Evolutionary conservation across 1,284 basidiomycete species (phyloP).

Genomic region (Ceratobasidium sp.): DNA sequence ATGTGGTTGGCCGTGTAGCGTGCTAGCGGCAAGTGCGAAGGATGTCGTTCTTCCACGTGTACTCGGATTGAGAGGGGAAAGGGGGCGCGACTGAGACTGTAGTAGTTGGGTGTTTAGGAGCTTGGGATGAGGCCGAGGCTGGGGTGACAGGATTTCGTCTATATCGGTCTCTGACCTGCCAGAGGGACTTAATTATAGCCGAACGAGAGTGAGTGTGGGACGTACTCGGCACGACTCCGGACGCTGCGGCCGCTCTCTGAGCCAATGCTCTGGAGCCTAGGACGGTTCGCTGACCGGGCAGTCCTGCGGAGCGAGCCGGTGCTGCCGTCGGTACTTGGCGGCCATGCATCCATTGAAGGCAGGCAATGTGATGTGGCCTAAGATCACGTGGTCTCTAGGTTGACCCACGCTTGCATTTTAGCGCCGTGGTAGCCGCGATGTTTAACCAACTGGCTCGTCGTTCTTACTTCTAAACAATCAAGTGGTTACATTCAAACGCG

Average conservation of each 20-base stretch:
- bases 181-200: conserved; percentile 18
- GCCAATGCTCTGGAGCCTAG: conserved; percentile 24
- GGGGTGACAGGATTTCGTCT: conserved; percentile 62
- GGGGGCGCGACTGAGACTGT: conserved; percentile 56
- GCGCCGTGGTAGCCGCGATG: too few relatives aligned
- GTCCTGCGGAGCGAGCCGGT: conserved; percentile 16
- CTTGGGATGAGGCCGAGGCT: conserved; percentile 63
- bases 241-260: conserved; percentile 37
- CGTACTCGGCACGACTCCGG: conserved; percentile 46
- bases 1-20: conserved; percentile 51
- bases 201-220: neutral
- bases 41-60: conserved; percentile 42
- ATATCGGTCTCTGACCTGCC: conserved; percentile 46
- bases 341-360: conserved; percentile 22
- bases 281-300: neutral
- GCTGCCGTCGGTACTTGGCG: conserved; percentile 1
- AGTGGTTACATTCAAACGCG: too few relatives aligned
- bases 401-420: too few relatives aligned
- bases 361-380: conserved; percentile 13
- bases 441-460: too few relatives aligned
- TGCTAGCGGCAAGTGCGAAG: conserved; percentile 48
- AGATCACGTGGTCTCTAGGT: conserved; percentile 22
- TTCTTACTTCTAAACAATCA: too few relatives aligned
- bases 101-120: conserved; percentile 62
- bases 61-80: conserved; percentile 44